Evolutionary conservation across 176 grass and related monocot species (phyloP), one percentile per base, ranked within the genome.

Genomic region (Zea luxurians): DNA sequence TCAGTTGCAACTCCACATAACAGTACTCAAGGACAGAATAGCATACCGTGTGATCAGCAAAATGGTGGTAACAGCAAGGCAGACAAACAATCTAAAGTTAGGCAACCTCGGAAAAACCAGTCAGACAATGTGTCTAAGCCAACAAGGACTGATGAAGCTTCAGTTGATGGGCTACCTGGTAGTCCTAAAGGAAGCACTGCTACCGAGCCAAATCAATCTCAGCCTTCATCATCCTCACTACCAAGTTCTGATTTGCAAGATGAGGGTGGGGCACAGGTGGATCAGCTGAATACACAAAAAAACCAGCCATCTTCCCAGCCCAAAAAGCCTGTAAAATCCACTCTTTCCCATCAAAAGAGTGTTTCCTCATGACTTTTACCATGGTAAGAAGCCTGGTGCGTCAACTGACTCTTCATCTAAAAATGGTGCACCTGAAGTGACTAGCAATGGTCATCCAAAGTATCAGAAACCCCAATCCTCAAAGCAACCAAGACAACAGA

Each of bases 71-170:
- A 84, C 74, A 68, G 70, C 42, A 94, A 88, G 80, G 50, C 35
- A 64, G 89, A 92, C 75, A 94, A 79, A 66, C 84, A 79, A 54
- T 12, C 40, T 66, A 91, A 92, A 86, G 64, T 15, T 70, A 91
- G 66, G 81, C 89, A 86, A 64, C 36, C 86, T 83, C 21, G 61
- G 71, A 97, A 72, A 79, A 88, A 82, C 20, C 89, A 93, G 79
- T 41, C 61, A 58, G 78, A 72, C 49, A 84, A 54, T 83, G 69
- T n/a, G 55, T 71, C 86, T 61, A 81, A 73, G 74, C 59, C 76
- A 81, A 68, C 48, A 78, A 82, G 59, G 75, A 70, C 48, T 36
- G 85, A 73, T 72, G 89, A 77, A 76, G 70, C 50, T 69, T 83
- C 59, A 74, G 62, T 70, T 78, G 76, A 75, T 66, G 83, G 70